Evolutionary conservation across 768 basidiomycete genomes (phyloP).

Genomic region (Trametes gibbosa): DNA sequence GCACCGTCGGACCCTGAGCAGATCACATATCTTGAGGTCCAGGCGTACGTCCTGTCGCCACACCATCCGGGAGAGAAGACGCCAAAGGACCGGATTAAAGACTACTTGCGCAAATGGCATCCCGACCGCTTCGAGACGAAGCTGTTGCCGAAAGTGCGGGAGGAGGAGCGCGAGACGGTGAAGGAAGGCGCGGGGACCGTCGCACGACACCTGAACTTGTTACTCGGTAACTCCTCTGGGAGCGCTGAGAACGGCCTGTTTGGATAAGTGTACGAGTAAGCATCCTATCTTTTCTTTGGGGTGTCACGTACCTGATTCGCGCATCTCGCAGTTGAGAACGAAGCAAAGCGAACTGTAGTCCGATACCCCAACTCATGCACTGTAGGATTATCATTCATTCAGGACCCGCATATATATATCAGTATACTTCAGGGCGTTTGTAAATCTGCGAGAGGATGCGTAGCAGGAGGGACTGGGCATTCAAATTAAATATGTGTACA

Average conservation of each 20-base stretch:
- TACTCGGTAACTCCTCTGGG: constrained; percentile 36
- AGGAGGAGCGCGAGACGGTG: constrained; percentile 63
- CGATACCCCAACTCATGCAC: constrained; percentile 23
- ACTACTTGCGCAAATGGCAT: constrained; percentile 75
- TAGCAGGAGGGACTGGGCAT: constrained; percentile 15
- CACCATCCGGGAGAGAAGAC: constrained; percentile 52
- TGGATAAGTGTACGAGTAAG: constrained; percentile 29
- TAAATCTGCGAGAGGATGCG: constrained; percentile 13
- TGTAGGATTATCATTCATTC: constrained; percentile 21
- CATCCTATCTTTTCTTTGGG: neutral
- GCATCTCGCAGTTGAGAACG: neutral
- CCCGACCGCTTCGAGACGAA: constrained; percentile 80
- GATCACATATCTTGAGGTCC: constrained; percentile 52
- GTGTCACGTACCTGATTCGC: neutral
- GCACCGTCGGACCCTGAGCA: constrained; percentile 57
- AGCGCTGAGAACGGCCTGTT: constrained; percentile 33
- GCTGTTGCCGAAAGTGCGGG: constrained; percentile 58
- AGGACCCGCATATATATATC: constrained; percentile 5
- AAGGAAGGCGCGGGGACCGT: constrained; percentile 72
- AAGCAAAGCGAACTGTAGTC: constrained; percentile 17
- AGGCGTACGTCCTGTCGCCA: constrained; percentile 59
- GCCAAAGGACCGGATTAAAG: constrained; percentile 71
- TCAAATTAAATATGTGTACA: constrained; percentile 11
- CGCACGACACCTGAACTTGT: constrained; percentile 66
- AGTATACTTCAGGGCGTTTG: constrained; percentile 5